Conservation (phyloP, 352 stramenopile species). For the Phytophthora pluvialis region DNA sequence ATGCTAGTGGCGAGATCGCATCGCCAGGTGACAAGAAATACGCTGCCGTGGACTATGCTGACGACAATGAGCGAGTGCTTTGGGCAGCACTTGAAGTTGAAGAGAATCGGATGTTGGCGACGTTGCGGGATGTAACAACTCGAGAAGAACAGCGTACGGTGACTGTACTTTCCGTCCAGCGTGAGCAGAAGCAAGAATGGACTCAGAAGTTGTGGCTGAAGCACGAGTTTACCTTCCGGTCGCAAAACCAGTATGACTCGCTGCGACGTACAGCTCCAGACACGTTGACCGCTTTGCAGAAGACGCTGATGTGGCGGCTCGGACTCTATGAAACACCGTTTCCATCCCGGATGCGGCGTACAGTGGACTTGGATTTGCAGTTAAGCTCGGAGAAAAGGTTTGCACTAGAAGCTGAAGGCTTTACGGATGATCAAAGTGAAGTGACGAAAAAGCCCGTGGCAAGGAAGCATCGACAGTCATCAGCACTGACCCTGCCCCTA, state of each 20-base stretch:
- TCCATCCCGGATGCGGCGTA: constrained; percentile 62
- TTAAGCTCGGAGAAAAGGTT: constrained; percentile 32
- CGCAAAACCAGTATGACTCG: constrained; percentile 60
- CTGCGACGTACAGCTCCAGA: constrained; percentile 37
- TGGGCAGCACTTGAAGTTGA: constrained; percentile 85
- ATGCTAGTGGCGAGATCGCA: constrained; percentile 21
- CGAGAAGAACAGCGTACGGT: constrained; percentile 48
- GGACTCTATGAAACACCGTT: constrained; percentile 71
- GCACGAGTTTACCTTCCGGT: constrained; percentile 74
- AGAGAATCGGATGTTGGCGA: constrained; percentile 78
- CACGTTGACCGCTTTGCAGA: constrained; percentile 37
- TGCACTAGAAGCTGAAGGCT: constrained; percentile 9
- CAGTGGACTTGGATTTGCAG: constrained; percentile 57
- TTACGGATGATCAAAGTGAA: background rate
- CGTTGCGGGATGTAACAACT: constrained; percentile 49
- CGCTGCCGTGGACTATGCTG: constrained; percentile 34
- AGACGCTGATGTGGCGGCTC: constrained; percentile 53
- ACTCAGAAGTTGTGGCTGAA: constrained; percentile 63
- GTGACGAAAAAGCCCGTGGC: background rate
- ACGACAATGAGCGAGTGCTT: constrained; percentile 62
- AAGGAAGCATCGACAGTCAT: constrained; percentile 20
- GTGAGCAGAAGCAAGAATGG: constrained; percentile 50
- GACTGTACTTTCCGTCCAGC: constrained; percentile 23
- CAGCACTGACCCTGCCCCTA: constrained; percentile 38
- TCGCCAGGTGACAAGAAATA: constrained; percentile 22